These are phyloP conservation scores for Euphrasia arctica DNA, from an alignment of 305 asterid species.

Conservation along the genomic window DNA sequence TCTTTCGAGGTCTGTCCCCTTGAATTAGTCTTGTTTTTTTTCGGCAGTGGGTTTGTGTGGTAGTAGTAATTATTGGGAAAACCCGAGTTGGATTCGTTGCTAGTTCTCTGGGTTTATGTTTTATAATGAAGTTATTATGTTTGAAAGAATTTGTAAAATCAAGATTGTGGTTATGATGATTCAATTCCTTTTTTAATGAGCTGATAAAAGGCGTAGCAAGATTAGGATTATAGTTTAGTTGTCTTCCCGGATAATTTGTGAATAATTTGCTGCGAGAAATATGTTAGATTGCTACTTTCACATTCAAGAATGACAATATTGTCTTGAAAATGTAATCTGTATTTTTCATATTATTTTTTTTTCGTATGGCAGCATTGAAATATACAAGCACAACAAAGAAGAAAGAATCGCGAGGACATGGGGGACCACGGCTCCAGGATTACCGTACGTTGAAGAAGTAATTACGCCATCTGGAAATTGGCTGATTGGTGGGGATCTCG, in stretches of 20 bases:
- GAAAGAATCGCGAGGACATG: slow-evolving; percentile 88
- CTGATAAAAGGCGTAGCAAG: neutral
- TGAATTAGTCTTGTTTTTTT: no score
- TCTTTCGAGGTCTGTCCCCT: slow-evolving; percentile 25
- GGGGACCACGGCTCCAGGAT: slow-evolving; percentile 81
- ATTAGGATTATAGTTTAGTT: neutral
- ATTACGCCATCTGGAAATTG: slow-evolving; percentile 67
- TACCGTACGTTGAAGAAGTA: slow-evolving; percentile 83
- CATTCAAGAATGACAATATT: no score
- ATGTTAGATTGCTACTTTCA: no score
- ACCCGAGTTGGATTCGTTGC: no score
- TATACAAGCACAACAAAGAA: slow-evolving; percentile 82
- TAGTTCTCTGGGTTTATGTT: no score
- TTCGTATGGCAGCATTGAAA: slow-evolving; percentile 51
- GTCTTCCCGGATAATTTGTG: neutral
- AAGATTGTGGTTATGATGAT: neutral
- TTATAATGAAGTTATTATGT: no score
- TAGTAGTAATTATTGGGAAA: no score
- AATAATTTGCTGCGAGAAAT: no score
- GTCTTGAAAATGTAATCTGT: no score
- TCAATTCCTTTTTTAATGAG: neutral
- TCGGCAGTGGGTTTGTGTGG: no score
- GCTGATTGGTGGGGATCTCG: slow-evolving; percentile 88
- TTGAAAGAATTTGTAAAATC: neutral
- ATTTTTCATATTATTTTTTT: neutral